A percentile compares a stretch with the other conserved stretches of the same genome.
phyloP scores from a whole-genome alignment of 331 rosid genomes.

The Pyracantha coccinea region DNA sequence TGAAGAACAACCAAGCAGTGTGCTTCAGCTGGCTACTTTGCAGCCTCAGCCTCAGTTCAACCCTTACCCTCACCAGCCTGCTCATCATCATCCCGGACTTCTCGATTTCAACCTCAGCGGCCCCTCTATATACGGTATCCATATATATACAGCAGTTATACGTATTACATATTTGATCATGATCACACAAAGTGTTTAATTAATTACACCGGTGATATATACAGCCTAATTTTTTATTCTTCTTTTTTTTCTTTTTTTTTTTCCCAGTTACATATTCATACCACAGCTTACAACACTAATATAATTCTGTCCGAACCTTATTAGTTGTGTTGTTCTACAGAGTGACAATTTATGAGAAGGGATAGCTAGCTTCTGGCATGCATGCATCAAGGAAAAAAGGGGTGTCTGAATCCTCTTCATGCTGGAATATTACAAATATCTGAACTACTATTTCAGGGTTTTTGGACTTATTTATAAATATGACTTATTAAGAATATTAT shows the following conservation, averaged over 20 bases:
- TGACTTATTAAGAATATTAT: background rate
- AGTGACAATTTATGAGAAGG: background rate
- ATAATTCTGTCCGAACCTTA: background rate
- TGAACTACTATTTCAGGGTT: too few species aligned
- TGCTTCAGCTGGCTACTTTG: slow-evolving; percentile 51
- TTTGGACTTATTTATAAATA: too few species aligned
- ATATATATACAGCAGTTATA: background rate
- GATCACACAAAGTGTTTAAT: background rate
- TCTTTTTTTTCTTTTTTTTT: too few species aligned
- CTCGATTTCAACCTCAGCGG: slow-evolving; percentile 22
- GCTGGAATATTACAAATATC: too few species aligned
- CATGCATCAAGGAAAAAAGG: background rate
- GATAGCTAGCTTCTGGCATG: background rate
- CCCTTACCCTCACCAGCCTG: slow-evolving; percentile 39
- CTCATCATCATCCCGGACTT: slow-evolving; percentile 36
- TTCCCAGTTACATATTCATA: too few species aligned
- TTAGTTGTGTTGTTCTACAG: background rate
- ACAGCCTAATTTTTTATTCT: too few species aligned
- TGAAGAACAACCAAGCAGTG: slow-evolving; percentile 35
- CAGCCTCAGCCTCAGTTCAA: slow-evolving; percentile 27
- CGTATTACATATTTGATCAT: background rate
- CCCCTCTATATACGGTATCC: slow-evolving; percentile 16
- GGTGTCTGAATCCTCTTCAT: too few species aligned
- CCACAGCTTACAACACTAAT: too few species aligned
- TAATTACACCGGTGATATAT: too few species aligned